A percentile compares a stretch with the other conserved stretches of the same genome.
Evolutionary conservation across 1,284 basidiomycete species (phyloP).

Genomic region (Naganishia sp.): DNA sequence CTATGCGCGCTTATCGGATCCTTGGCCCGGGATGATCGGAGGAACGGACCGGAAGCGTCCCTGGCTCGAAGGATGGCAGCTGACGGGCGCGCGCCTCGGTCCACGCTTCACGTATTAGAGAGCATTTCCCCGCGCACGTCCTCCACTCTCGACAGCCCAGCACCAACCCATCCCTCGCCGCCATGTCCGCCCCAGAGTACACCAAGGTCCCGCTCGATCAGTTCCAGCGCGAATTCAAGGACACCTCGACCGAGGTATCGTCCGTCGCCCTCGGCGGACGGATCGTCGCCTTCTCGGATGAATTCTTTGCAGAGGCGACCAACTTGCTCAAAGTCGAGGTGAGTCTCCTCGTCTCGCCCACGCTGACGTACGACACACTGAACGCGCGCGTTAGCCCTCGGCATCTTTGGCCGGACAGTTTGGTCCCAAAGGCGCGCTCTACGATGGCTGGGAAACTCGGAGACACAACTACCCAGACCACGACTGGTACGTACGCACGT

Average conservation of each 20-base stretch:
- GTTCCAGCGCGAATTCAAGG: slow-evolving; percentile 61
- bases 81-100: too few relatives aligned
- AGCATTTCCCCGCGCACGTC: too few relatives aligned
- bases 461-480: slow-evolving; percentile 76
- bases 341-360: slow-evolving; percentile 38
- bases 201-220: slow-evolving; percentile 58
- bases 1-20: too few relatives aligned
- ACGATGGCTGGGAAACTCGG: slow-evolving; percentile 90
- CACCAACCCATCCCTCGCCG: not conserved
- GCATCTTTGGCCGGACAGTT: slow-evolving; percentile 78
- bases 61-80: too few relatives aligned
- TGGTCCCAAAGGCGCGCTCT: slow-evolving; percentile 92
- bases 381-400: not conserved
- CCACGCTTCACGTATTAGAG: too few relatives aligned
- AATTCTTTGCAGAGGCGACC: slow-evolving; percentile 88
- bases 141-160: too few relatives aligned
- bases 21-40: too few relatives aligned
- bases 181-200: slow-evolving; percentile 32
- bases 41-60: too few relatives aligned
- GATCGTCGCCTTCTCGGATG: slow-evolving; percentile 79
- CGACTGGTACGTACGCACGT: slow-evolving; percentile 79
- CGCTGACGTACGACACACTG: too few relatives aligned
- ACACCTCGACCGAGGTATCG: slow-evolving; percentile 75
- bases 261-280: slow-evolving; percentile 78
- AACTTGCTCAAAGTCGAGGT: slow-evolving; percentile 83